These are phyloP conservation scores for Halenospora varia DNA, from an alignment of 495 filamentous ascomycete genomes.

Conservation along the genomic window DNA sequence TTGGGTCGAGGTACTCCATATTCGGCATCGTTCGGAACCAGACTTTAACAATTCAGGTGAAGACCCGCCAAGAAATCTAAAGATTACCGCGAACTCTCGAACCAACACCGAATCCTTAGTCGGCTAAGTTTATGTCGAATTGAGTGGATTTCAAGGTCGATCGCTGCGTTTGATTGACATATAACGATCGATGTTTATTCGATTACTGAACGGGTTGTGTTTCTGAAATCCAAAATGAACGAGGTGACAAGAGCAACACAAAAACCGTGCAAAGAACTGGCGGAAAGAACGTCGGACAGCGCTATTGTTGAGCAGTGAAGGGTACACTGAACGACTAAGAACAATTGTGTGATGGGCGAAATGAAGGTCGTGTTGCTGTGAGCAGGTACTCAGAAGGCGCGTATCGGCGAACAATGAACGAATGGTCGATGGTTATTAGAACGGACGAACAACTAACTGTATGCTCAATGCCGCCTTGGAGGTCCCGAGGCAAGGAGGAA, in stretches of 20 bases:
- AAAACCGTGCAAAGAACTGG: background rate
- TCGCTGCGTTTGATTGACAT: too few species aligned
- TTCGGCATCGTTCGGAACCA: conserved; percentile 10
- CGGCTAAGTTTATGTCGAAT: background rate
- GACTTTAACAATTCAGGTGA: background rate
- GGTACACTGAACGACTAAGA: background rate
- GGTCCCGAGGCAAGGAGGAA: conserved; percentile 11
- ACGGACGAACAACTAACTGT: conserved; percentile 1
- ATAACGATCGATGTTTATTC: background rate
- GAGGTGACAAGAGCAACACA: too few species aligned
- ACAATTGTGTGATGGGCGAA: background rate
- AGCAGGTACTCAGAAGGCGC: background rate
- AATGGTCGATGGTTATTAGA: conserved; percentile 1
- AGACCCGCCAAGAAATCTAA: background rate
- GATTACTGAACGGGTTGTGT: background rate
- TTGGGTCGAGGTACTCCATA: conserved; percentile 20
- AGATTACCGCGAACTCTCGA: background rate
- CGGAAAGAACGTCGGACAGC: background rate
- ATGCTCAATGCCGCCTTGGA: conserved; percentile 1
- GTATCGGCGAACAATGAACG: conserved; percentile 4
- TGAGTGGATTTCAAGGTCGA: background rate
- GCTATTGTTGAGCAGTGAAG: background rate
- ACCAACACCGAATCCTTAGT: background rate
- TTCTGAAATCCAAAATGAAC: too few species aligned
- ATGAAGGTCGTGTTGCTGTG: background rate